Percentiles rank a stretch among this genome's conserved stretches.
These are phyloP conservation scores for Neckera pumila DNA, from an alignment of 225 moss, liverwort and hornwort species.

Conservation along the genomic window DNA sequence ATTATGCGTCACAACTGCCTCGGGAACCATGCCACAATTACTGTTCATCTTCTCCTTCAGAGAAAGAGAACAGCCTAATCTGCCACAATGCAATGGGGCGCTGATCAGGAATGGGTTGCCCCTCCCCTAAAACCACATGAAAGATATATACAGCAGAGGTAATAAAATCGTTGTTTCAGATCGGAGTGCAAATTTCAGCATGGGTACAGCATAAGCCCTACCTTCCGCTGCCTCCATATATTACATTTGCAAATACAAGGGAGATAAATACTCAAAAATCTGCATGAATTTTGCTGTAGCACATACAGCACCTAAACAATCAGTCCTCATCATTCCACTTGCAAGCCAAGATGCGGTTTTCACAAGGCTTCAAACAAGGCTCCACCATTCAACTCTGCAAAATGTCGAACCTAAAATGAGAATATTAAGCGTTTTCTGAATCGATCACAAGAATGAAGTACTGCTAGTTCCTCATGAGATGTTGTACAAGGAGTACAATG, in stretches of 20 bases:
- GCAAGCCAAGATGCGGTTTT: neutral
- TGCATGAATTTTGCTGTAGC: neutral
- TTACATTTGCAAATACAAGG: neutral
- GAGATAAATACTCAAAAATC: neutral
- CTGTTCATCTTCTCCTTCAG: too few relatives aligned
- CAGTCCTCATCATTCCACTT: neutral
- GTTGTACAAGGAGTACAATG: neutral
- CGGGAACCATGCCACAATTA: too few relatives aligned
- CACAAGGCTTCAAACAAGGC: neutral
- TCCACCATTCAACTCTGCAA: neutral
- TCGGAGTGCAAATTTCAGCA: neutral
- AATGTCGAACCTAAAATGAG: neutral
- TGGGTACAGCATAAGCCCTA: neutral
- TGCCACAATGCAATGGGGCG: too few relatives aligned
- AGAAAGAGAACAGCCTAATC: too few relatives aligned
- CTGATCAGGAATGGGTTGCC: too few relatives aligned
- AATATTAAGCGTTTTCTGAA: neutral
- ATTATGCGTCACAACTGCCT: too few relatives aligned
- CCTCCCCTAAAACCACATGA: too few relatives aligned
- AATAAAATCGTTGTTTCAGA: neutral
- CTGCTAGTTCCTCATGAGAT: neutral
- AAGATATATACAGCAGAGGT: neutral
- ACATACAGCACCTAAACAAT: neutral
- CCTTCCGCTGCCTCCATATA: neutral
- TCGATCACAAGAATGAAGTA: constrained; percentile 1